Base-by-base conservation (phyloP, 2,329 filamentous ascomycete species). In the Sporothrix humicola region DNA sequence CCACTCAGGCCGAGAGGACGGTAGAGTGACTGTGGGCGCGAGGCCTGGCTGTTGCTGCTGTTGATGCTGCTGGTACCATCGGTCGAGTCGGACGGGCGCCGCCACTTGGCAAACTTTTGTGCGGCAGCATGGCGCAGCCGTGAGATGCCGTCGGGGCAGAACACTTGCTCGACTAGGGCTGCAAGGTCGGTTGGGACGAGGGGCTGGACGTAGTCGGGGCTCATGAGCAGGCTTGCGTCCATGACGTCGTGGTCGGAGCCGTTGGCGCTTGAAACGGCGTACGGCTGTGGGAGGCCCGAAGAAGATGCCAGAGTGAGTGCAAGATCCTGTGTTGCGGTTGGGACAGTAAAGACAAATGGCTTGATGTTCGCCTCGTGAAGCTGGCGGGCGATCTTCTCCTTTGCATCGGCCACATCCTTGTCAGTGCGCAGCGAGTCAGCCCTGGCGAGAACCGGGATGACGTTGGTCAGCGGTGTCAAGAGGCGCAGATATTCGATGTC, bases 201-300 rank as follows among this genome's bases (percentile, higher is more conserved):
- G 0, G 95, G 95, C 75, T 93, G 91, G 15, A 96, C 85, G 79
- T 98, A 98, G 78, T 96, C 93, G 0, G 95, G 91, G 73, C 91
- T 94, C 95, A 98, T 98, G 20, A 98, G 87, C 0, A 97, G 85
- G 78, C 94, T 97, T 20, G 95, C 95, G 80, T 98, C 95, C 91
- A 98, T 97, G 59, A 87, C 90, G 54, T 97, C 93, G 74, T 90
- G 84, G 78, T 98, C 94, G 26, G 88, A 88, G 1, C 87, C 89
- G 31, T 88, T 85, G 13, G 88, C 88, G 23, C 92, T 96, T 1
- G 95, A 98, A 23, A 97, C 87, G 0, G 93, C 90, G 79, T 93
- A 97, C 2, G 91, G 89, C 74, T 84, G 83, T 8, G 54, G 72
- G 2, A 72, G 42, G 2, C 72, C 63, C n/a, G 70, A 74, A 3